Evolutionary conservation across 768 basidiomycete species (phyloP).

Genomic region (Russula lepida): DNA sequence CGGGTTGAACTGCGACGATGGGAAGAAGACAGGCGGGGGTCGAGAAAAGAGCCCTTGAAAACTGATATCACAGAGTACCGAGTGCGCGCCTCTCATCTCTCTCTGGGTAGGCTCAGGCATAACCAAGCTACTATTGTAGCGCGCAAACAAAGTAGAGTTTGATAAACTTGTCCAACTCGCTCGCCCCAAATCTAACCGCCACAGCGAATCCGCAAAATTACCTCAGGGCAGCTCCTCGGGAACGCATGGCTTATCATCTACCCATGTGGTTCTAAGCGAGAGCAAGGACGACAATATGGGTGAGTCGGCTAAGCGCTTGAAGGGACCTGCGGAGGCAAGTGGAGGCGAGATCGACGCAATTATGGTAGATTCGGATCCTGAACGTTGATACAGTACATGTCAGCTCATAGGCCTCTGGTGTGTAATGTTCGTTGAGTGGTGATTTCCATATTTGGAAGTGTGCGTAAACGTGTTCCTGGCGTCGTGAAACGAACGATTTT

Average conservation of each 20-base stretch:
- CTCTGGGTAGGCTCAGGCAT: not conserved
- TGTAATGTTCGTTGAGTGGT: not conserved
- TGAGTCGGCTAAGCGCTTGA: not conserved
- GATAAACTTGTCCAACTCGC: conserved; percentile 15
- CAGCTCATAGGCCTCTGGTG: not conserved
- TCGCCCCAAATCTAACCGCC: not conserved
- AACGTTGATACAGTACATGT: not conserved
- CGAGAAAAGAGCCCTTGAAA: conserved; percentile 12
- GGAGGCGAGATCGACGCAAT: not conserved
- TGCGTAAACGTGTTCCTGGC: not conserved
- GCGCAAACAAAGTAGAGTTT: conserved; percentile 19
- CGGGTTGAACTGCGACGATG: conserved; percentile 20
- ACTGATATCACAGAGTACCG: conserved; percentile 12
- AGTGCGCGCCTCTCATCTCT: conserved; percentile 1
- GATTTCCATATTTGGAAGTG: not conserved
- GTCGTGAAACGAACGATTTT: not conserved
- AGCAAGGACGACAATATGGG: not conserved
- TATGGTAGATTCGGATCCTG: conserved; percentile 9
- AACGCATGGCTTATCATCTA: not conserved
- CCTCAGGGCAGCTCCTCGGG: not conserved
- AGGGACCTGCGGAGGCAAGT: not conserved
- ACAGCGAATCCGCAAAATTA: not conserved
- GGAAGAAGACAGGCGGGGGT: conserved; percentile 18
- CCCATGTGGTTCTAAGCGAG: not conserved
- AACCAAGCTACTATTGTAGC: not conserved